Evolutionary conservation across 176 grass and related monocot species (phyloP).

Genomic region (Zoysia pacifica): DNA sequence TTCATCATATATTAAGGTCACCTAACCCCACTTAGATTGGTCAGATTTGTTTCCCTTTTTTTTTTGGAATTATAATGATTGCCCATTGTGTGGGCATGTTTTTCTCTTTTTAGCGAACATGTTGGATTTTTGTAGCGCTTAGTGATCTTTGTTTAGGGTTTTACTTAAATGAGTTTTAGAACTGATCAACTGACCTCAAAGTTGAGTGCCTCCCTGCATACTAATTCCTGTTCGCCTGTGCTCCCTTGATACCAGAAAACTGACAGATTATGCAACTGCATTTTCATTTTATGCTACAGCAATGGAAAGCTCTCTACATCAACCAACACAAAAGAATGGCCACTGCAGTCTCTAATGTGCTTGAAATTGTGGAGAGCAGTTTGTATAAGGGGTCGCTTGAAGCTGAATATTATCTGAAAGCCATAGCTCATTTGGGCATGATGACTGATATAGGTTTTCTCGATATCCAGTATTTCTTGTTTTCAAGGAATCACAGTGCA

Average conservation of each 20-base stretch:
- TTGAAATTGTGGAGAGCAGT: conserved; percentile 45
- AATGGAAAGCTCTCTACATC: conserved; percentile 57
- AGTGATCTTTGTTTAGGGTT: not conserved
- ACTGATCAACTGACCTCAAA: too few relatives aligned
- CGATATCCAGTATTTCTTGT: conserved; percentile 46
- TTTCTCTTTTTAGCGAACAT: conserved; percentile 3
- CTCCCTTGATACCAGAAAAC: conserved; percentile 19
- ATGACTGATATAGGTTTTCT: conserved; percentile 55
- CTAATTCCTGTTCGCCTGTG: not conserved
- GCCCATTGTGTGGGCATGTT: not conserved
- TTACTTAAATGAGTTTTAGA: not conserved
- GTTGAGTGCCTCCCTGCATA: not conserved
- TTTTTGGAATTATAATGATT: too few relatives aligned
- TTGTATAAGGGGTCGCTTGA: conserved; percentile 56
- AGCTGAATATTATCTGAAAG: conserved; percentile 65
- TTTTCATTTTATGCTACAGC: conserved; percentile 42
- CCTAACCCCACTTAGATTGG: too few relatives aligned
- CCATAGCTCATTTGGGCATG: conserved; percentile 45
- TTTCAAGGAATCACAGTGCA: too few relatives aligned
- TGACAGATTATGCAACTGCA: not conserved
- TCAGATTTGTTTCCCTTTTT: too few relatives aligned
- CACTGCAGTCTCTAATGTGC: not conserved
- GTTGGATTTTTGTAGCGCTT: not conserved
- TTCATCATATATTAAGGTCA: too few relatives aligned
- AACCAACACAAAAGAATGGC: conserved; percentile 54